A percentile compares a stretch with the other conserved stretches of the same genome.
phyloP scores from a whole-genome alignment of 345 rosid genomes.

The Geranium rotundifolium region DNA sequence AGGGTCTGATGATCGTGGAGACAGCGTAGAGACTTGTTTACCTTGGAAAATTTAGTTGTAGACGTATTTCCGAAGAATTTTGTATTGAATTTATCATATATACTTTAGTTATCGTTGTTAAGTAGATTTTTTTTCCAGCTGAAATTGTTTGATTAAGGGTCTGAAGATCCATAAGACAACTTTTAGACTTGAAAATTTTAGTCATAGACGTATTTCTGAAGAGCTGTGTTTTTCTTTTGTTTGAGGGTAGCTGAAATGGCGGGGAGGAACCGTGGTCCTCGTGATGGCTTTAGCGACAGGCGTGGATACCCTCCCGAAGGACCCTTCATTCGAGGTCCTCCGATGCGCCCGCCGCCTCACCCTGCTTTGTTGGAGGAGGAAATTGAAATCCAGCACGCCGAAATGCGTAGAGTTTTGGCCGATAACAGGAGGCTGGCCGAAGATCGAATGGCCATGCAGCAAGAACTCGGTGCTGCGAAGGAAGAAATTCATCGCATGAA shows the following conservation, averaged over 20 bases:
- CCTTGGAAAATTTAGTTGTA: neutral
- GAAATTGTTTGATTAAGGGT: neutral
- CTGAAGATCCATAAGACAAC: neutral
- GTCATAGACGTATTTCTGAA: neutral
- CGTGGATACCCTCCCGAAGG: conserved; percentile 8
- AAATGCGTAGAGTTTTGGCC: conserved; percentile 15
- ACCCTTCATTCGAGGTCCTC: conserved; percentile 6
- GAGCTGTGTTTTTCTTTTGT: neutral
- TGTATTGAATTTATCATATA: neutral
- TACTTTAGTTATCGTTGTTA: neutral
- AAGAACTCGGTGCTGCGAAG: conserved; percentile 14
- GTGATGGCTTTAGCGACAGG: conserved; percentile 8
- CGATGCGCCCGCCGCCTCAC: conserved; percentile 9
- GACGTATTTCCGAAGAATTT: neutral
- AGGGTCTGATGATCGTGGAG: neutral
- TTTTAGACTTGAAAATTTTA: neutral
- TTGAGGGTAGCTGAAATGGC: conserved; percentile 10
- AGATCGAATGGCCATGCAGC: conserved; percentile 17
- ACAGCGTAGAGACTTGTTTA: neutral
- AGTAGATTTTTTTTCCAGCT: neutral
- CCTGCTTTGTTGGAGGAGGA: conserved; percentile 17
- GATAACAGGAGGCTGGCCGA: conserved; percentile 15
- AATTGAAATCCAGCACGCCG: conserved; percentile 12
- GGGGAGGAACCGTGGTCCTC: conserved; percentile 10
- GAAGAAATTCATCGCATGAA: conserved; percentile 17